These are phyloP conservation scores for Auricularia sp. DNA, from an alignment of 768 basidiomycete species.

Conservation along the genomic window DNA sequence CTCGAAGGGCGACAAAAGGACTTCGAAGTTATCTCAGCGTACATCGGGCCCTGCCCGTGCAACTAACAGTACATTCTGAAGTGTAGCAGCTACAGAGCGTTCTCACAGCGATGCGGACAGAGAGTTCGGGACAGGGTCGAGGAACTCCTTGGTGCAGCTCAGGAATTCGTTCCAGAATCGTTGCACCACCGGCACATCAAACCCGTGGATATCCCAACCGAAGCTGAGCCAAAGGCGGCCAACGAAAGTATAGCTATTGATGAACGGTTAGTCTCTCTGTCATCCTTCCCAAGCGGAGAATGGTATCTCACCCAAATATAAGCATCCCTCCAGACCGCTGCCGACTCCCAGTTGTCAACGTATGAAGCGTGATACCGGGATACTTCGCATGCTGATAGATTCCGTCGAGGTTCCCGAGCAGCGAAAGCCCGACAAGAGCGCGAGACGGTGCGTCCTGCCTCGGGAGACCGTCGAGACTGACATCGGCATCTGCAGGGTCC, in stretches of 20 bases:
- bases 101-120: too few species aligned
- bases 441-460: conserved; percentile 39
- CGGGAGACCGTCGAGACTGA: conserved; percentile 11
- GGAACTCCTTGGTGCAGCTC: conserved; percentile 45
- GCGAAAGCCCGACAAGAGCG: conserved; percentile 67
- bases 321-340: conserved; percentile 71
- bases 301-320: conserved; percentile 42
- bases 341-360: conserved; percentile 75
- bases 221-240: conserved; percentile 71
- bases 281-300: neutral
- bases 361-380: conserved; percentile 50
- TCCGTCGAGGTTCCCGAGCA: conserved; percentile 77
- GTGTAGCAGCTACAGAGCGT: too few species aligned
- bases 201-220: conserved; percentile 72
- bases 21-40: too few species aligned
- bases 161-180: conserved; percentile 58
- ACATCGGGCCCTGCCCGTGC: too few species aligned
- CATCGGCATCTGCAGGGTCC: neutral
- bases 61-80: too few species aligned
- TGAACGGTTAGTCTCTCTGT: neutral
- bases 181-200: conserved; percentile 49
- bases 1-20: too few species aligned
- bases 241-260: conserved; percentile 49
- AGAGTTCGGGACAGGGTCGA: conserved; percentile 17
- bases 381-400: conserved; percentile 64